Evolutionary conservation across 116 monocot genomes (phyloP).

Genomic region (Trichopus zeylanicus): DNA sequence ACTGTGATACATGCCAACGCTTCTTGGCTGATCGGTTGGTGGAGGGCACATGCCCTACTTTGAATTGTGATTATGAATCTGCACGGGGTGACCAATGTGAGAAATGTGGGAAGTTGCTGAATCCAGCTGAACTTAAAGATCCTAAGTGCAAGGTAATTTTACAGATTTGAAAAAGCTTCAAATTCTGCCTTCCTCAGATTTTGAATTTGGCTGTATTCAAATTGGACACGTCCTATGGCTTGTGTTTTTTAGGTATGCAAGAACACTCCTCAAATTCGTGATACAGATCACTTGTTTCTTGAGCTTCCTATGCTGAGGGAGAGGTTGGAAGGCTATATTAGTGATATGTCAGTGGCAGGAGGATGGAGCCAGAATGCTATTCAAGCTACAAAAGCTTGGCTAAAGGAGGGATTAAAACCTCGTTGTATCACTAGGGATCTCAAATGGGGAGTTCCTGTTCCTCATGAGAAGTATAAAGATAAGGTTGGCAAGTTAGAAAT

Average conservation of each 20-base stretch:
- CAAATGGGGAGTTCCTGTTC: constrained; percentile 97
- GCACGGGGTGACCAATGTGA: constrained; percentile 97
- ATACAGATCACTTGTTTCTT: constrained; percentile 89
- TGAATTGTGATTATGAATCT: constrained; percentile 65
- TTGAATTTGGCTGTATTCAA: too few relatives aligned
- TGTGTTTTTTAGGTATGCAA: constrained; percentile 47
- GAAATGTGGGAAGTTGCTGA: constrained; percentile 81
- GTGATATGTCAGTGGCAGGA: constrained; percentile 52
- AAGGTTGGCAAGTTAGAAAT: constrained; percentile 43
- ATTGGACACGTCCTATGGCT: too few relatives aligned
- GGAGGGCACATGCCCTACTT: constrained; percentile 80
- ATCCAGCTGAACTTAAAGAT: constrained; percentile 81
- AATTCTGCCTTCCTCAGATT: too few relatives aligned
- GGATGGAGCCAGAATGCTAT: constrained; percentile 93
- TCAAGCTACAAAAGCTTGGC: constrained; percentile 89
- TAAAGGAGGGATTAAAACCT: constrained; percentile 79
- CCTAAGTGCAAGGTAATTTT: constrained; percentile 81
- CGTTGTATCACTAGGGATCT: constrained; percentile 99
- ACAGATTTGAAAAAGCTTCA: too few relatives aligned
- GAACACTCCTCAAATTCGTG: constrained; percentile 64
- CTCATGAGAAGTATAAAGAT: constrained; percentile 87
- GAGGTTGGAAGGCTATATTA: constrained; percentile 72
- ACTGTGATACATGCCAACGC: constrained; percentile 72
- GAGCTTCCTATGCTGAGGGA: constrained; percentile 72
- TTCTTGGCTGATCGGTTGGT: constrained; percentile 95